Conservation (phyloP, 2,329 filamentous ascomycete species). For the Mycosphaerella sp. region DNA sequence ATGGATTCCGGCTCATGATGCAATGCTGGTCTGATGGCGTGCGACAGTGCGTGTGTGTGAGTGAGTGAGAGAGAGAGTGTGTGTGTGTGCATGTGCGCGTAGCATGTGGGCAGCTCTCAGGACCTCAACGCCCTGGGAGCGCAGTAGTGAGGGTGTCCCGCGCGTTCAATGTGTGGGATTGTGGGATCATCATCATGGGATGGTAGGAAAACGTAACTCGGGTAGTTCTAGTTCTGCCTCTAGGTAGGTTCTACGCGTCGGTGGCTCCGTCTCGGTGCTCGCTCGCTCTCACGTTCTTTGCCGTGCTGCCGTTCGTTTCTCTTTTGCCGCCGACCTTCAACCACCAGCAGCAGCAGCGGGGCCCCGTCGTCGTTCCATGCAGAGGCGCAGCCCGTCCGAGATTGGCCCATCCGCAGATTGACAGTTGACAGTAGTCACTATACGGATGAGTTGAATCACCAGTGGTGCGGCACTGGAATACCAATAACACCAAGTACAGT, state of each 20-base stretch:
- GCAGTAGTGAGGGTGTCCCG: not conserved
- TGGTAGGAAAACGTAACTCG: too few relatives aligned
- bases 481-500: too few relatives aligned
- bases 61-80: too few relatives aligned
- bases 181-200: too few relatives aligned
- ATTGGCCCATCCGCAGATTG: conserved; percentile 16
- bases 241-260: not conserved
- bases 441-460: too few relatives aligned
- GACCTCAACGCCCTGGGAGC: conserved; percentile 16
- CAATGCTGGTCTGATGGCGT: too few relatives aligned
- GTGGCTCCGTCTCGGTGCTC: conserved; percentile 2
- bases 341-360: conserved; percentile 7
- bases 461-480: not conserved
- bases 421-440: too few relatives aligned
- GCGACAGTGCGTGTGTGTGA: too few relatives aligned
- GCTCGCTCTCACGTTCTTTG: not conserved
- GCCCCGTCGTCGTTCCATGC: conserved; percentile 6
- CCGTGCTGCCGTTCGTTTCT: conserved; percentile 7
- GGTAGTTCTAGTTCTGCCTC: too few relatives aligned
- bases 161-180: not conserved
- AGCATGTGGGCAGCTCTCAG: conserved; percentile 17
- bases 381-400: conserved; percentile 15
- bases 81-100: not conserved
- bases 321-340: conserved; percentile 17
- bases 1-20: not conserved